These are phyloP conservation scores for Xerocomellus dryophilus DNA, from an alignment of 768 basidiomycete genomes.

Conservation along the genomic window DNA sequence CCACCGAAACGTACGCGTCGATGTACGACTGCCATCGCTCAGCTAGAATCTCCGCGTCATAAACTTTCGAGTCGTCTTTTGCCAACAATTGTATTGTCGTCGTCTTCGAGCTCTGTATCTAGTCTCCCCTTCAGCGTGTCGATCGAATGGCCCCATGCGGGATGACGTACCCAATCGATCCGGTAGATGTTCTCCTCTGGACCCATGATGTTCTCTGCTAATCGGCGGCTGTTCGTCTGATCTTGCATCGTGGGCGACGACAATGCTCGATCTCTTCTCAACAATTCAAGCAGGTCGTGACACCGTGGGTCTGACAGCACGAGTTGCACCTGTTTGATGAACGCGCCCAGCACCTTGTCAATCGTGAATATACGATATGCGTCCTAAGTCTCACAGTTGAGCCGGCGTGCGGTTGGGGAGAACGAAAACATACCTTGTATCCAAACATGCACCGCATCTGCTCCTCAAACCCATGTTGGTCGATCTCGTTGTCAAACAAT, in stretches of 20 bases:
- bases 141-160: background rate
- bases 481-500: conserved; percentile 89
- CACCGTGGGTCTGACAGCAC: conserved; percentile 66
- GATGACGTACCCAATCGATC: conserved; percentile 67
- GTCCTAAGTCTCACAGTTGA: conserved; percentile 41
- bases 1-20: conserved; percentile 68
- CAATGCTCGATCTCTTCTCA: conserved; percentile 66
- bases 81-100: conserved; percentile 75
- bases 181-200: conserved; percentile 79
- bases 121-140: background rate
- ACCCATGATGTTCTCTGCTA: conserved; percentile 66
- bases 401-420: background rate
- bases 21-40: conserved; percentile 80
- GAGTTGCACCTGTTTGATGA: conserved; percentile 89
- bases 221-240: conserved; percentile 61
- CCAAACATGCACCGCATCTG: conserved; percentile 86
- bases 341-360: conserved; percentile 83
- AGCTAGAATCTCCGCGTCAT: conserved; percentile 73
- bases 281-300: conserved; percentile 66
- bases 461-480: conserved; percentile 85
- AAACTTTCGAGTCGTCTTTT: conserved; percentile 72
- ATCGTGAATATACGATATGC: conserved; percentile 90
- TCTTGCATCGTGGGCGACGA: conserved; percentile 65
- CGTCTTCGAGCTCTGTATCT: conserved; percentile 65
- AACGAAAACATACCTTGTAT: conserved; percentile 49